Base-by-base conservation (phyloP, 192 early-diverging fungal species). In the Linnemannia elongata region DNA sequence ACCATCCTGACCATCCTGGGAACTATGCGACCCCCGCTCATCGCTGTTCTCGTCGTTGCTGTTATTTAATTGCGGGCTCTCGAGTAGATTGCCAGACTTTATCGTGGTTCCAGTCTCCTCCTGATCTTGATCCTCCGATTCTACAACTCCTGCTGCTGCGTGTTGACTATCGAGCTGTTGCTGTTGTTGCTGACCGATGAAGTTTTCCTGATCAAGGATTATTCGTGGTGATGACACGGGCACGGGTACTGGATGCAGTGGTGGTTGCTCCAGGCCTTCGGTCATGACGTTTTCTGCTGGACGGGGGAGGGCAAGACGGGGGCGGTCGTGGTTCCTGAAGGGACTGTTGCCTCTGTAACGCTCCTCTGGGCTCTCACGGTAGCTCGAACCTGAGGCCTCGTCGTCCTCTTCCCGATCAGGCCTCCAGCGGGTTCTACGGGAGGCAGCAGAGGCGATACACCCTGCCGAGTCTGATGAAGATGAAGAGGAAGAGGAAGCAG, bases 271-370 rank as follows among this genome's bases (percentile, higher is more conserved):
- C 52, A n/a, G 68, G 27, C 55, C 35, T 13, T 77, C 69, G 45
- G 45, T 17, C 22, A 57, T 45, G 22, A 20, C 45, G 45, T 76
- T 85, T 15, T 86, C 83, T 52, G 30, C 74, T 39, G 78, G 83
- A 18, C 75, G 83, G 18, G 78, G 83, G 0, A 86, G 52, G 35
- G 83, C 83, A 20, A 71, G 70, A n/a, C 83, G 74, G 38, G 83
- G 83, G 41, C 83, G 68, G 69, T 74, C 83, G 68, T 86, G 83
- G 41, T 63, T 80, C 77, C 47, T 85, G 63, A 71, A 75, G 27
- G 74, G 73, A 36, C 33, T 72, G 8, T 76, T 38, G 44, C 60
- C 69, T 42, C 36, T 44, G 13, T 74, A n/a, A 1, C 30, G 41
- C 10, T 63, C 72, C 17, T 73, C 54, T 33, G 39, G 72, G 27